Evolutionary conservation across 2,329 filamentous ascomycete genomes (phyloP).

Genomic region (Sordariomycetes sp.): DNA sequence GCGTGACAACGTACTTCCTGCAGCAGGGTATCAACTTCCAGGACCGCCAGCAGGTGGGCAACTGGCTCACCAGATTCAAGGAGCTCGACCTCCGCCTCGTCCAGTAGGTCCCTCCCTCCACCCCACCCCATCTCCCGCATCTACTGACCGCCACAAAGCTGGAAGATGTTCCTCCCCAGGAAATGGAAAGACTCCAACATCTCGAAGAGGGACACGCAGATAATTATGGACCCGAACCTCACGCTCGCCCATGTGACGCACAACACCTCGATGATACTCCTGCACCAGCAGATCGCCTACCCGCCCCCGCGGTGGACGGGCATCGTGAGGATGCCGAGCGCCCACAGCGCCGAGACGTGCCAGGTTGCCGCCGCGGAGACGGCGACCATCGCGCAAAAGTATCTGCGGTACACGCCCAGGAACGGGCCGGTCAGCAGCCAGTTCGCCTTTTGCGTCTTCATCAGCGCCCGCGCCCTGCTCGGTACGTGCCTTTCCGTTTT

Average conservation of each 20-base stretch:
- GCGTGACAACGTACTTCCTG: constrained; percentile 31
- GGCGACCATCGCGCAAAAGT: constrained; percentile 32
- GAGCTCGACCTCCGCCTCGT: constrained; percentile 33
- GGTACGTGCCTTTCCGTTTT: background rate
- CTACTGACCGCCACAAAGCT: constrained; percentile 11
- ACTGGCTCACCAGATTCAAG: constrained; percentile 35
- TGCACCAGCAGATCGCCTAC: constrained; percentile 37
- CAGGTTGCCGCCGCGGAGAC: constrained; percentile 32
- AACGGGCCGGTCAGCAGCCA: constrained; percentile 20
- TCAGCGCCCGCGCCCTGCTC: constrained; percentile 31
- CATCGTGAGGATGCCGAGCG: constrained; percentile 23
- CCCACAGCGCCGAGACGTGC: constrained; percentile 36
- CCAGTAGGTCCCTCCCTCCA: constrained; percentile 15
- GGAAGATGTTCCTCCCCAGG: constrained; percentile 31
- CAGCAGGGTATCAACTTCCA: constrained; percentile 28
- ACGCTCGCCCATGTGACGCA: constrained; percentile 37
- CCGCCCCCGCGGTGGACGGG: constrained; percentile 19
- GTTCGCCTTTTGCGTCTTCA: constrained; percentile 33
- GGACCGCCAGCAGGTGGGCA: constrained; percentile 25
- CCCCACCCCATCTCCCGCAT: too few species aligned
- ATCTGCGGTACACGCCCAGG: constrained; percentile 24
- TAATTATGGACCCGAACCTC: constrained; percentile 34
- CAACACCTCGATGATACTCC: constrained; percentile 36
- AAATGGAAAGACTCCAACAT: constrained; percentile 27
- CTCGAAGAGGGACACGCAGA: constrained; percentile 12